A percentile compares a stretch with the other conserved stretches of the same genome.
Conservation (phyloP, 495 filamentous ascomycete species). For the Neurospora sp. region DNA sequence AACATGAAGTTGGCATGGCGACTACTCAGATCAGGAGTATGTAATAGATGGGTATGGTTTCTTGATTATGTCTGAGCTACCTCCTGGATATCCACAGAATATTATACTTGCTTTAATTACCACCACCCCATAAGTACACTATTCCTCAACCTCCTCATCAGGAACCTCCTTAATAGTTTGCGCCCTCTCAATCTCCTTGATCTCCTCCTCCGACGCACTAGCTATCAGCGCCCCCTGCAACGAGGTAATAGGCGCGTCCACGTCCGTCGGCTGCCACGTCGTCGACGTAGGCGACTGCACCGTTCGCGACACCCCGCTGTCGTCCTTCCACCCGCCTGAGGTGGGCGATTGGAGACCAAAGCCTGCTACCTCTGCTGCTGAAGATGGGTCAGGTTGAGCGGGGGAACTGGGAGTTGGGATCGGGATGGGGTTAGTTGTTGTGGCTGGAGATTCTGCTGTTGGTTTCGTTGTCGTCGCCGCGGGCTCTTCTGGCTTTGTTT, state of each 20-base stretch:
- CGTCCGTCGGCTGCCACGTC: constrained; percentile 35
- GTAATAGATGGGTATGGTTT: background rate
- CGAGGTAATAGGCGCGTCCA: constrained; percentile 22
- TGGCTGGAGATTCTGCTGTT: background rate
- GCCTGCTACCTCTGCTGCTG: background rate
- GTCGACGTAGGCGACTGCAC: constrained; percentile 37
- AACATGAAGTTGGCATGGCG: background rate
- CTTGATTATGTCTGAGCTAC: background rate
- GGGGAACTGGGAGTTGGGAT: background rate
- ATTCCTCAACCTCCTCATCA: constrained; percentile 13
- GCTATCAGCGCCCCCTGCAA: constrained; percentile 21
- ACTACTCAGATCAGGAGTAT: background rate
- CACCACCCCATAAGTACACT: background rate
- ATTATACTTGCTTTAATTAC: background rate
- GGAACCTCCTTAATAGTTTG: constrained; percentile 28
- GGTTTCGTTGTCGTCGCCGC: background rate
- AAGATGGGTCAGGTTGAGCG: background rate
- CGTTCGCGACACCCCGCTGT: constrained; percentile 8
- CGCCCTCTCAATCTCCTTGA: constrained; percentile 28
- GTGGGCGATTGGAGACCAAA: constrained; percentile 29
- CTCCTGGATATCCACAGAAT: background rate
- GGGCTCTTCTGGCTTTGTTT: background rate
- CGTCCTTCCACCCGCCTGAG: constrained; percentile 22
- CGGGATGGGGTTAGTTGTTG: background rate
- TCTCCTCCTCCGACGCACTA: constrained; percentile 24